Base-by-base conservation (phyloP, 169 alveolate species). In the Eimeria praecox region DNA sequence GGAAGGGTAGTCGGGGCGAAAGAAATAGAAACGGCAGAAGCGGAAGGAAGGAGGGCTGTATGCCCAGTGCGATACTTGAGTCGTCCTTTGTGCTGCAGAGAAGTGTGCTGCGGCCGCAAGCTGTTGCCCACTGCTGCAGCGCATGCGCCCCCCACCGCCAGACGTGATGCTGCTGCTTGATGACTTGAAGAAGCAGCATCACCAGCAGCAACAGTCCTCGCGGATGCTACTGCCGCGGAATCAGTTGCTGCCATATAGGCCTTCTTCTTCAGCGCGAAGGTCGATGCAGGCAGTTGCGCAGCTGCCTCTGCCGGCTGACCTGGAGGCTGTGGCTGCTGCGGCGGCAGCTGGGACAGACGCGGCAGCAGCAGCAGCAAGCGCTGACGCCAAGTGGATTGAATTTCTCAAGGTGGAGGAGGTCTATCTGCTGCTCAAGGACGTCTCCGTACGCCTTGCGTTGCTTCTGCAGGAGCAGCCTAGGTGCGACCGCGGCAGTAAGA, bases 101-200 rank as follows among this genome's bases (percentile, higher is more conserved):
- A 54, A 54, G 46, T 82, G 90, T 82, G 75, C 66, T 30, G 90
- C 75, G 49, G 90, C 90, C 20, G 46, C 75, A 8, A 82, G 52
- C 71, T 33, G 73, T 8, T 82, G 90, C 90, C 30, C 90, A 46
- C 62, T 82, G 71, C 75, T 82, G 90, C 90, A 54, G 75, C 90
- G 90, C 46, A 82, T 82, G 90, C 69, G 90, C 49, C 90, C 90
- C 62, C 90, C 90, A 52, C 90, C 90, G 33, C 71, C 66, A 14
- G 90, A 82, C 52, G 20, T 73, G 33, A 30, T 82, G 33, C 49
- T 82, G 90, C 90, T 82, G 71, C 90, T 82, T 42, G 90, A 46
- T 22, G 90, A 82, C 90, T 35, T 82, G 69, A 49, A 54, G 71
- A 82, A 82, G 90, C 90, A 82, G 90, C 54, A 82, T 33, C 90